These are phyloP conservation scores for Sugiyamaella smithiae DNA, from an alignment of 805 yeast species.

Conservation along the genomic window DNA sequence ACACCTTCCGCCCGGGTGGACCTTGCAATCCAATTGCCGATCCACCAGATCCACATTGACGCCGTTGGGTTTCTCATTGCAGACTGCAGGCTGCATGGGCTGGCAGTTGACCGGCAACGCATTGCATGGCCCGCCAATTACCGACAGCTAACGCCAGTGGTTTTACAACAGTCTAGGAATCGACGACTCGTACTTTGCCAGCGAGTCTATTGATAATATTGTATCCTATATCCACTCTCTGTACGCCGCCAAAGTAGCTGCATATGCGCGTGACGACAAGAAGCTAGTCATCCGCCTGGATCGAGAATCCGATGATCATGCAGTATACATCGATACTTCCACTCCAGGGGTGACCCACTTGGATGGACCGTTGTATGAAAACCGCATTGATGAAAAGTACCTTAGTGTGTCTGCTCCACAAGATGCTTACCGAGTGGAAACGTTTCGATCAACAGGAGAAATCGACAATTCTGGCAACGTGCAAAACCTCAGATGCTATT, in stretches of 20 bases:
- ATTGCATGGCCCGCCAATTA: conserved; percentile 1
- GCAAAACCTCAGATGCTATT: conserved; percentile 65
- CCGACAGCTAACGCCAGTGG: conserved; percentile 44
- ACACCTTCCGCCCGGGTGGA: too few species aligned
- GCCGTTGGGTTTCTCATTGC: too few species aligned
- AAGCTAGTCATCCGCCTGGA: conserved; percentile 71
- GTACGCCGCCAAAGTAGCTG: conserved; percentile 90
- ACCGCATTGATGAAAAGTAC: conserved; percentile 76
- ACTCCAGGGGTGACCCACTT: conserved; percentile 47
- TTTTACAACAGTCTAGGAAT: conserved; percentile 85
- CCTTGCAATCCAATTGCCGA: too few species aligned
- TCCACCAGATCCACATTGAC: too few species aligned
- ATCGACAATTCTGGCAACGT: conserved; percentile 35
- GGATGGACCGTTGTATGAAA: conserved; percentile 55
- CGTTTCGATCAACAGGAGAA: conserved; percentile 55
- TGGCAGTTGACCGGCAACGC: too few species aligned
- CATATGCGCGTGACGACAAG: conserved; percentile 60
- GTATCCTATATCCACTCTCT: conserved; percentile 83
- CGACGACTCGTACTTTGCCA: conserved; percentile 87
- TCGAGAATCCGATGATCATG: conserved; percentile 78
- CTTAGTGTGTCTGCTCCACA: conserved; percentile 41
- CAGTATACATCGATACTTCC: conserved; percentile 83
- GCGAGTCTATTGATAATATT: conserved; percentile 75
- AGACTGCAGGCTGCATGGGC: too few species aligned
- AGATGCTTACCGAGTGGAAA: conserved; percentile 66